These are phyloP conservation scores for Pseudogymnoascus pannorum DNA, from an alignment of 2,329 filamentous ascomycete species.

Conservation along the genomic window DNA sequence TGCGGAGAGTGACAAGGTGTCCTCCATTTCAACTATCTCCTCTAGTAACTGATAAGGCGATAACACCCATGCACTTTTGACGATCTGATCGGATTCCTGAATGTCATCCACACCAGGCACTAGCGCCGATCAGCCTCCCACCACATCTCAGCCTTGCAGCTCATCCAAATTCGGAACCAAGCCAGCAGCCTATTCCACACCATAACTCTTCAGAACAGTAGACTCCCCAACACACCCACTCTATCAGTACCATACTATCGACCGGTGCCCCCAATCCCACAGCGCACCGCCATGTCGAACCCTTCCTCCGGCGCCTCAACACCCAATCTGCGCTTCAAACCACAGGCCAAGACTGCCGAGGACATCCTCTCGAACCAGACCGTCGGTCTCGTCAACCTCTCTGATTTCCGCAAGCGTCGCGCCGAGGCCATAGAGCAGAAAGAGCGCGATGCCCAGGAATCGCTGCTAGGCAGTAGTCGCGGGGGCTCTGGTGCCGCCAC, in stretches of 20 bases:
- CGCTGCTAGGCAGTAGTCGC: constrained; percentile 35
- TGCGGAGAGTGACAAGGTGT: not conserved
- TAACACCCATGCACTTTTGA: not conserved
- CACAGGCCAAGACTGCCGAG: constrained; percentile 24
- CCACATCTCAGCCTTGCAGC: constrained; percentile 7
- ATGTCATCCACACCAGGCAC: not conserved
- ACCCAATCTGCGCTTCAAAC: constrained; percentile 28
- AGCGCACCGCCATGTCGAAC: constrained; percentile 14
- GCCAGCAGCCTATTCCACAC: not conserved
- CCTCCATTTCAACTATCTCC: not conserved
- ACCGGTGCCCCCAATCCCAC: not conserved
- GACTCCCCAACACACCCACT: not conserved
- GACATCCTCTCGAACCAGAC: constrained; percentile 30
- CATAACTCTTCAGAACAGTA: not conserved
- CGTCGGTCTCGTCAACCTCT: constrained; percentile 83
- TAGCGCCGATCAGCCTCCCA: constrained; percentile 1
- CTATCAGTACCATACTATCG: not conserved
- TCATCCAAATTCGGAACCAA: constrained; percentile 3
- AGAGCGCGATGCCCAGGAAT: constrained; percentile 69
- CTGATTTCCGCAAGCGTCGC: constrained; percentile 92
- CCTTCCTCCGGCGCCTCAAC: constrained; percentile 23
- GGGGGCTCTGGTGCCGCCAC: constrained; percentile 29
- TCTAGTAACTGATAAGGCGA: not conserved
- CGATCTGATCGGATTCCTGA: not conserved
- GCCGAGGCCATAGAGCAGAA: constrained; percentile 90